These are phyloP conservation scores for Stylosanthes scabra DNA, from an alignment of 331 rosid species.

Conservation along the genomic window DNA sequence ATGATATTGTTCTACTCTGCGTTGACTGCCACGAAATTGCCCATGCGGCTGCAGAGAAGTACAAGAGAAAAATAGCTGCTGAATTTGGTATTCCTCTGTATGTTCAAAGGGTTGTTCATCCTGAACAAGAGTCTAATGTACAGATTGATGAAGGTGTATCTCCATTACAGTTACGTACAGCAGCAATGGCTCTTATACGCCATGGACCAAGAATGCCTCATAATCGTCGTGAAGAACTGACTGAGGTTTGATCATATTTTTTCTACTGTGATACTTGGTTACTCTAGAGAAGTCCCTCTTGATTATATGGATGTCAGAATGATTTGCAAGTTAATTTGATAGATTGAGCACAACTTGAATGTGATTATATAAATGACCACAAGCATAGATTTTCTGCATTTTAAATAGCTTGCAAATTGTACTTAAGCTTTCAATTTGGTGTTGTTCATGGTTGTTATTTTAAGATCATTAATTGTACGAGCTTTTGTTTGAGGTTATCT, in stretches of 20 bases:
- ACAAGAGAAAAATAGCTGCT: constrained; percentile 76
- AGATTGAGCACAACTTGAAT: constrained; percentile 4
- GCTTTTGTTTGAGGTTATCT: neutral
- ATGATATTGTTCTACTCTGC: constrained; percentile 93
- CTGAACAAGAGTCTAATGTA: constrained; percentile 48
- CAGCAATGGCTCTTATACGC: constrained; percentile 94
- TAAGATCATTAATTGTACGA: constrained; percentile 12
- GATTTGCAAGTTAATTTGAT: constrained; percentile 11
- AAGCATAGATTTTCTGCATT: constrained; percentile 6
- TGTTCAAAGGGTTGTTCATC: constrained; percentile 73
- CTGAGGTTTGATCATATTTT: constrained; percentile 56
- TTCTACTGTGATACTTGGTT: constrained; percentile 28
- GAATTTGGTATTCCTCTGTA: constrained; percentile 95
- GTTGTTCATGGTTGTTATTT: constrained; percentile 17
- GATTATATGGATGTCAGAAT: neutral
- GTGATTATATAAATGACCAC: constrained; percentile 20
- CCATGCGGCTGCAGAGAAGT: constrained; percentile 96
- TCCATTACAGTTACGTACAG: constrained; percentile 86
- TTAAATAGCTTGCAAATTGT: constrained; percentile 20
- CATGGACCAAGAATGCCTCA: constrained; percentile 95
- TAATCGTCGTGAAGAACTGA: constrained; percentile 75
- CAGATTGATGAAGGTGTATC: constrained; percentile 75
- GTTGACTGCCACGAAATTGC: constrained; percentile 99
- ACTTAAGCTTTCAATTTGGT: neutral
- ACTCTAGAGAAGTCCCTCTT: constrained; percentile 6